These are phyloP conservation scores for Pythium chondricola DNA, from an alignment of 352 stramenopile species.

Conservation along the genomic window DNA sequence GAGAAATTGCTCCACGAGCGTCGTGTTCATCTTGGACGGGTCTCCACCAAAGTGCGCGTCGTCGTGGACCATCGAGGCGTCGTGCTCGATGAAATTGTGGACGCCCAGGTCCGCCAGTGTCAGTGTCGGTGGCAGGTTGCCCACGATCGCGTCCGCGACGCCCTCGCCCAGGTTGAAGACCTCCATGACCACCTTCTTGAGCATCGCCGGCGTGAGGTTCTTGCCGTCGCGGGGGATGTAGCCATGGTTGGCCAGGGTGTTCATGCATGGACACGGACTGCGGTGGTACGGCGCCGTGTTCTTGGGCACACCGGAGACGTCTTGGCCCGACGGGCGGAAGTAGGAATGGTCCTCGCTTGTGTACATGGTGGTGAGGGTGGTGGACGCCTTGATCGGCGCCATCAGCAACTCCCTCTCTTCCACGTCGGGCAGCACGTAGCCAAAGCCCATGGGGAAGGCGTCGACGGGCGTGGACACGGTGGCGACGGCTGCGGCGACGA, in stretches of 20 bases:
- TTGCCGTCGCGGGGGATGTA: slow-evolving; percentile 60
- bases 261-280: slow-evolving; percentile 56
- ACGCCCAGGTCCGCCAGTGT: slow-evolving; percentile 42
- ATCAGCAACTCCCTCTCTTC: too few species aligned
- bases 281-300: slow-evolving; percentile 44
- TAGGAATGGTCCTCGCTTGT: slow-evolving; percentile 23
- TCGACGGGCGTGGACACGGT: too few species aligned
- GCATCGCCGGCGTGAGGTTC: slow-evolving; percentile 28
- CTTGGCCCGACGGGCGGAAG: slow-evolving; percentile 24
- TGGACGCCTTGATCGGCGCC: background rate
- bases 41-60: slow-evolving; percentile 40
- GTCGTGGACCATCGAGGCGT: slow-evolving; percentile 62
- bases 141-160: slow-evolving; percentile 29
- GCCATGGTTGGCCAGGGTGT: slow-evolving; percentile 66
- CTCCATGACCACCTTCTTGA: slow-evolving; percentile 31
- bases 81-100: slow-evolving; percentile 68
- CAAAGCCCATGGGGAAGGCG: too few species aligned
- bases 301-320: slow-evolving; percentile 43
- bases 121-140: slow-evolving; percentile 27
- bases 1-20: slow-evolving; percentile 34
- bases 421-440: too few species aligned
- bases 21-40: slow-evolving; percentile 34
- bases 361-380: background rate
- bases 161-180: slow-evolving; percentile 43
- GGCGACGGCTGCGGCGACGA: too few species aligned